phyloP scores from a whole-genome alignment of 163 green algal species.

The Trebouxia gelatinosa region DNA sequence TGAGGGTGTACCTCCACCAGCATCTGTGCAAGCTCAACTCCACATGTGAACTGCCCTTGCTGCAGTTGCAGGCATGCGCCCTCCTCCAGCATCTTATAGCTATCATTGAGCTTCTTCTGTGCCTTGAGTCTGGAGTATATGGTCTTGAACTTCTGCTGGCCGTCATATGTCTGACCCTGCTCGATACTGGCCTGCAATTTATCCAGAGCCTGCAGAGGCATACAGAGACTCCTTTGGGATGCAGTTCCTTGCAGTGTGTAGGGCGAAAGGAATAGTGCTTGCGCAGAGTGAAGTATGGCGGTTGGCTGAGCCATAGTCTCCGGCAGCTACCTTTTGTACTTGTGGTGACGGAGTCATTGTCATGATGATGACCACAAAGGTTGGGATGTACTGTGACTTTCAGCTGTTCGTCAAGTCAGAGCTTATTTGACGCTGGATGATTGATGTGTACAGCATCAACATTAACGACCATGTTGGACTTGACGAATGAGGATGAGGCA shows the following conservation, averaged over 20 bases:
- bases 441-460: too few species aligned
- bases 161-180: constrained; percentile 61
- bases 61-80: constrained; percentile 22
- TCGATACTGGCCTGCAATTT: constrained; percentile 33
- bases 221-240: too few species aligned
- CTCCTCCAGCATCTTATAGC: constrained; percentile 33
- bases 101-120: constrained; percentile 50
- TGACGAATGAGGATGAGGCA: too few species aligned
- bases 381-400: too few species aligned
- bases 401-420: too few species aligned
- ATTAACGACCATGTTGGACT: too few species aligned
- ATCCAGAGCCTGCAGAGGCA: constrained; percentile 2
- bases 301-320: background rate
- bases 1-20: constrained; percentile 20
- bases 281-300: background rate
- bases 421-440: too few species aligned
- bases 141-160: constrained; percentile 76
- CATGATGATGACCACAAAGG: too few species aligned
- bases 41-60: constrained; percentile 28
- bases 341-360: background rate
- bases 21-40: constrained; percentile 28
- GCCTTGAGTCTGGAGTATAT: constrained; percentile 55
- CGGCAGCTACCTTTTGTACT: constrained; percentile 25
- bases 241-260: too few species aligned
- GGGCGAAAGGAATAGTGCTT: background rate